Evolutionary conservation across 192 early-diverging fungal species (phyloP).

Genomic region (Coemansia nantahalensis): DNA sequence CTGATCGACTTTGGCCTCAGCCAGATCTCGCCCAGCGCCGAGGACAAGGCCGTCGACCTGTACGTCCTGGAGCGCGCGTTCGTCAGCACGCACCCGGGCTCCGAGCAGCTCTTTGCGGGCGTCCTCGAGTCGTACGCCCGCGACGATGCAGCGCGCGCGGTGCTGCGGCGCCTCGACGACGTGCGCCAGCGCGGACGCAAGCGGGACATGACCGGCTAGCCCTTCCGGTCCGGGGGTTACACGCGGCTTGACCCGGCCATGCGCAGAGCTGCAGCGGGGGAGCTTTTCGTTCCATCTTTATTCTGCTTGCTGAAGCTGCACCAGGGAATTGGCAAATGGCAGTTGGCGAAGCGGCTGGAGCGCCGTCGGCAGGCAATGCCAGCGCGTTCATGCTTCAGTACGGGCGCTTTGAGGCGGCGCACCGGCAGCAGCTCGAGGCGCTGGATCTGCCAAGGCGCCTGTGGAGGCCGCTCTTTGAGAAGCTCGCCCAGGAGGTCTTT

Average conservation of each 20-base stretch:
- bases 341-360: conserved; percentile 4
- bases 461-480: conserved; percentile 39
- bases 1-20: conserved; percentile 94
- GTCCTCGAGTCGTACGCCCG: conserved; percentile 70
- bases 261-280: too few relatives aligned
- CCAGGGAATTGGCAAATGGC: conserved; percentile 7
- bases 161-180: conserved; percentile 73
- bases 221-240: background rate
- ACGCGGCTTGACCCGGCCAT: too few relatives aligned
- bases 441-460: conserved; percentile 36
- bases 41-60: conserved; percentile 98
- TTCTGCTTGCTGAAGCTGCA: too few relatives aligned
- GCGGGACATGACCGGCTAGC: conserved; percentile 73
- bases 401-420: conserved; percentile 38
- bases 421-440: conserved; percentile 44
- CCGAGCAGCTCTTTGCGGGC: conserved; percentile 69
- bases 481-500: conserved; percentile 23
- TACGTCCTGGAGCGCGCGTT: conserved; percentile 98
- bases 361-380: conserved; percentile 22
- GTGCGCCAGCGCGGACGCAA: conserved; percentile 81
- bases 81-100: conserved; percentile 87
- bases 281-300: too few relatives aligned
- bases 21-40: conserved; percentile 74
- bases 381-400: conserved; percentile 38
- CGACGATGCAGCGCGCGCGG: conserved; percentile 60